Percentiles rank a stretch among this genome's conserved stretches.
Evolutionary conservation across 2,329 filamentous ascomycete genomes (phyloP).

Genomic region (Lasiodiplodia citricola): DNA sequence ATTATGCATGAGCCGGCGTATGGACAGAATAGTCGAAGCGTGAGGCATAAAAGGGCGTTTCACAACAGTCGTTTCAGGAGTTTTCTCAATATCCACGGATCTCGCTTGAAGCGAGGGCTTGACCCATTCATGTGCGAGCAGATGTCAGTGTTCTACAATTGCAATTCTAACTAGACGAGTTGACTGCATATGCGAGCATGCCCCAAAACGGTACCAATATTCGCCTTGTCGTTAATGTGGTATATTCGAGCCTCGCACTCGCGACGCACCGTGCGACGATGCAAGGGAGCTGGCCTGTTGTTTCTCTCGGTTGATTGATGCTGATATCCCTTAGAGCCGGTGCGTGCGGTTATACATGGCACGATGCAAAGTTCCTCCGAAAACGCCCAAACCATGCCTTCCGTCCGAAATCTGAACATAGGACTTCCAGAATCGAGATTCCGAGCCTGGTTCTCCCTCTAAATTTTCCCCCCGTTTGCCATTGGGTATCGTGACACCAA

Average conservation of each 20-base stretch:
- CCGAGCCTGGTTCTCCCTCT: background rate
- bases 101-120: background rate
- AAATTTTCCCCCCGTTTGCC: background rate
- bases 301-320: background rate
- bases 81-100: background rate
- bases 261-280: background rate
- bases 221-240: background rate
- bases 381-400: slow-evolving; percentile 6
- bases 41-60: background rate
- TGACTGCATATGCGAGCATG: background rate
- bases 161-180: background rate
- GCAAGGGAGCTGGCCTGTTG: background rate
- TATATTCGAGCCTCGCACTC: background rate
- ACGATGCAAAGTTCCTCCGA: slow-evolving; percentile 8
- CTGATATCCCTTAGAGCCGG: background rate
- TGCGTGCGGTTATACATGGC: background rate
- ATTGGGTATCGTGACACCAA: background rate
- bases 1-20: background rate
- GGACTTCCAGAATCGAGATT: background rate
- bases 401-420: background rate
- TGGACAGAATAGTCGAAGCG: background rate
- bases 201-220: background rate
- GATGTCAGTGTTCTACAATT: background rate
- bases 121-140: background rate
- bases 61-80: background rate